phyloP scores from a whole-genome alignment of 352 stramenopile species.

The Pythium inflatum region DNA sequence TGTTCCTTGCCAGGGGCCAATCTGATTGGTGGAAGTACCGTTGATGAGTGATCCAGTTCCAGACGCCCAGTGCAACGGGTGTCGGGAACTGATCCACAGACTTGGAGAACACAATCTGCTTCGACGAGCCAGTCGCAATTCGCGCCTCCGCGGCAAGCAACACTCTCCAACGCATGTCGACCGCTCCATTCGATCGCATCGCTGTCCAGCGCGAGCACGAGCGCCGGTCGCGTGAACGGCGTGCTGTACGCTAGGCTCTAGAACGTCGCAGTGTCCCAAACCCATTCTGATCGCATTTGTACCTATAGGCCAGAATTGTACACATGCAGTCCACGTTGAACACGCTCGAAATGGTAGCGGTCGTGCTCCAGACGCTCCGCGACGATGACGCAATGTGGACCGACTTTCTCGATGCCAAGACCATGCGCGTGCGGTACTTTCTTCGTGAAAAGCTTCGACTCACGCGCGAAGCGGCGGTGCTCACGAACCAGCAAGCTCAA shows the following conservation, averaged over 20 bases:
- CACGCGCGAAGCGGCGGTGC: neutral
- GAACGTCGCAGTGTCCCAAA: too few relatives aligned
- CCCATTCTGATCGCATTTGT: neutral
- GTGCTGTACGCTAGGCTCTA: neutral
- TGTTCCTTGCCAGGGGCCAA: too few relatives aligned
- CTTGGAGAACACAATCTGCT: too few relatives aligned
- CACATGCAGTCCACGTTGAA: neutral
- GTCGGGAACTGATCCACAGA: too few relatives aligned
- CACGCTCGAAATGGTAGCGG: neutral
- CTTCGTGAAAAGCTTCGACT: neutral
- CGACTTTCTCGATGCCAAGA: conserved; percentile 12
- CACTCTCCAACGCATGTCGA: too few relatives aligned
- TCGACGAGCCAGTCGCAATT: too few relatives aligned
- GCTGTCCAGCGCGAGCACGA: neutral
- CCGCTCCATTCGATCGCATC: too few relatives aligned
- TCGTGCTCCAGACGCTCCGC: neutral
- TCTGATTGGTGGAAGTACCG: too few relatives aligned
- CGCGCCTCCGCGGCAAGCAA: too few relatives aligned
- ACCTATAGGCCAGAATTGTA: neutral
- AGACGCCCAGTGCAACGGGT: too few relatives aligned
- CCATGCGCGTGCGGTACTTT: neutral
- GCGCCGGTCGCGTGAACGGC: conserved; percentile 1
- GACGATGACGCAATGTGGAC: conserved; percentile 3
- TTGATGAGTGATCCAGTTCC: too few relatives aligned
- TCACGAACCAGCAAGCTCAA: neutral